Evolutionary conservation across 306 rosid species (phyloP).

Genomic region (Castanea sativa): DNA sequence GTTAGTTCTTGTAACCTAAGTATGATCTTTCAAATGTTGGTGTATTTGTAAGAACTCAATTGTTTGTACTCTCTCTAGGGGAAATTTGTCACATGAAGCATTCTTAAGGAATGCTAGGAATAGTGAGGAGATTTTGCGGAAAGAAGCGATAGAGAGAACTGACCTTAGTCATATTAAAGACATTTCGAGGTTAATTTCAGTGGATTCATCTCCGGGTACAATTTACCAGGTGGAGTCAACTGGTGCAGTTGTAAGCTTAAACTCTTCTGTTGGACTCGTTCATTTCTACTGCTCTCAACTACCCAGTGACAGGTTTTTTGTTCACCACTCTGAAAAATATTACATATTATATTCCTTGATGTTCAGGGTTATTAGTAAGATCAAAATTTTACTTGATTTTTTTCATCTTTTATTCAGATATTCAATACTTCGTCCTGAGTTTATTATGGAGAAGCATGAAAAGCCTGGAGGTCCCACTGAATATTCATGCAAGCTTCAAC

Average conservation of each 20-base stretch:
- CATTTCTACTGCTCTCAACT: constrained; percentile 99
- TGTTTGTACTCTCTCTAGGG: constrained; percentile 41
- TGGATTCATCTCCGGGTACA: constrained; percentile 73
- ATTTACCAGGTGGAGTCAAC: constrained; percentile 96
- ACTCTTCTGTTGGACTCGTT: constrained; percentile 93
- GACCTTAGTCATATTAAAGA: constrained; percentile 93
- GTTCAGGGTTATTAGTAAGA: background rate
- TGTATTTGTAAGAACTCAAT: constrained; percentile 25
- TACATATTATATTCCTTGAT: constrained; percentile 5
- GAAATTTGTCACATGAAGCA: constrained; percentile 91
- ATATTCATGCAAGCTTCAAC: constrained; percentile 98
- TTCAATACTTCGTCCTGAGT: constrained; percentile 97
- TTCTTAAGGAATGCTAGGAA: constrained; percentile 93
- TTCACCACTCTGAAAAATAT: constrained; percentile 12
- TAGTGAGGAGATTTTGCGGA: constrained; percentile 94
- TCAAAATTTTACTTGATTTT: constrained; percentile 13
- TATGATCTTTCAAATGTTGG: constrained; percentile 14
- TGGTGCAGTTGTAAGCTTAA: constrained; percentile 96
- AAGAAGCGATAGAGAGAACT: constrained; percentile 97
- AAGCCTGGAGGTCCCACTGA: constrained; percentile 78
- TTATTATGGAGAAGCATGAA: constrained; percentile 93
- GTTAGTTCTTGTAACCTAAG: background rate
- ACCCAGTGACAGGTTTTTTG: constrained; percentile 91
- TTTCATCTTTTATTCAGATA: constrained; percentile 50
- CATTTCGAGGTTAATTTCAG: constrained; percentile 78